These are phyloP conservation scores for Exophiala dermatitidis DNA, from an alignment of 2,329 filamentous ascomycete species.

Conservation along the genomic window DNA sequence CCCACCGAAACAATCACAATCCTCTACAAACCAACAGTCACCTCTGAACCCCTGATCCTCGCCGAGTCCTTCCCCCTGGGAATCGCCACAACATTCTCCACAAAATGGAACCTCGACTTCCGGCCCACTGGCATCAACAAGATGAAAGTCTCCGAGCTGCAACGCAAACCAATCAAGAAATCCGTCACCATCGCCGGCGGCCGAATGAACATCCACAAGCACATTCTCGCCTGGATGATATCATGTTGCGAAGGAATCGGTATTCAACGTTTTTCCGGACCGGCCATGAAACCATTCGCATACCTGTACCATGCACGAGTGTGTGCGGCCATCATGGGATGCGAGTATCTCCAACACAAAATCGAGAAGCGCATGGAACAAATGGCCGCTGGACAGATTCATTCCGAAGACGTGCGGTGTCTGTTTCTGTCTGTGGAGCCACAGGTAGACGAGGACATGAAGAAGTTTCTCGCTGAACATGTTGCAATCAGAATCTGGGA, in stretches of 20 bases:
- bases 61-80: constrained; percentile 15
- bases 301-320: constrained; percentile 9
- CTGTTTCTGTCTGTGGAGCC: constrained; percentile 8
- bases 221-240: constrained; percentile 23
- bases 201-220: constrained; percentile 9
- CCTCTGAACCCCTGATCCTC: not conserved
- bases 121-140: not conserved
- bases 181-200: constrained; percentile 13
- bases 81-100: constrained; percentile 16
- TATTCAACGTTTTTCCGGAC: constrained; percentile 3
- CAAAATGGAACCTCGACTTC: constrained; percentile 9
- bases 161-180: not conserved
- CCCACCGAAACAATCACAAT: constrained; percentile 8
- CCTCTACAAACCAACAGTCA: constrained; percentile 2
- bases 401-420: constrained; percentile 19
- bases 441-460: constrained; percentile 4
- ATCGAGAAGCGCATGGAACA: constrained; percentile 12
- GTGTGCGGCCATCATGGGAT: constrained; percentile 14
- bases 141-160: constrained; percentile 1
- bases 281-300: constrained; percentile 5
- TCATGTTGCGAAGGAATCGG: constrained; percentile 17
- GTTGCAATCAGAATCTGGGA: constrained; percentile 14
- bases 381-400: constrained; percentile 12
- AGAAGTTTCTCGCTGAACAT: constrained; percentile 16
- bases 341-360: constrained; percentile 11